Percentiles rank a stretch among this genome's conserved stretches.
phyloP scores from a whole-genome alignment of 306 rosid species.

The Prunus mume region DNA sequence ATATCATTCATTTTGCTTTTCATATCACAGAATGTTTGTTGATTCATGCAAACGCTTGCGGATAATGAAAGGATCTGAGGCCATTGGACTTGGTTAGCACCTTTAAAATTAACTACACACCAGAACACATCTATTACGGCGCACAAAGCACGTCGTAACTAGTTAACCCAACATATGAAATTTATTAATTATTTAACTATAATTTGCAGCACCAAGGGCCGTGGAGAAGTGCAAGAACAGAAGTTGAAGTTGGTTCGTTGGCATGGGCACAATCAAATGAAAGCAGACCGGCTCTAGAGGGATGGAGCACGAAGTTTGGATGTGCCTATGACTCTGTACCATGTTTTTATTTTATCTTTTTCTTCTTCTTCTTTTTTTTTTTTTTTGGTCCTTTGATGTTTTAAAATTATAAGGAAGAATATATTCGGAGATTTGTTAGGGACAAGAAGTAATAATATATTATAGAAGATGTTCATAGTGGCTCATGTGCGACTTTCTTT shows the following conservation, averaged over 20 bases:
- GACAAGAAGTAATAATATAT: constrained; percentile 36
- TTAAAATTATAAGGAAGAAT: constrained; percentile 41
- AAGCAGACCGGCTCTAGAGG: constrained; percentile 38
- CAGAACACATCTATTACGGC: no score
- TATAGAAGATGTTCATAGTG: constrained; percentile 62
- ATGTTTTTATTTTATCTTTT: constrained; percentile 21
- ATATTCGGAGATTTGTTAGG: constrained; percentile 48
- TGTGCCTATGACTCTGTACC: constrained; percentile 40
- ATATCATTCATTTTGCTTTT: neutral
- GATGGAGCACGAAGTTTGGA: constrained; percentile 44
- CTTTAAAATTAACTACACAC: neutral
- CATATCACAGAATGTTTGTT: constrained; percentile 60
- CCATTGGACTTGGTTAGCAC: constrained; percentile 71
- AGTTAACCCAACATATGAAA: no score
- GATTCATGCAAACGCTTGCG: constrained; percentile 73
- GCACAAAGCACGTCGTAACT: no score
- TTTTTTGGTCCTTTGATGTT: constrained; percentile 20
- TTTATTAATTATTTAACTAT: neutral
- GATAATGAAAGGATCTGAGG: constrained; percentile 86
- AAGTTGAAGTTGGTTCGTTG: constrained; percentile 33
- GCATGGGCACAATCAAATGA: constrained; percentile 25
- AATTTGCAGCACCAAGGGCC: constrained; percentile 74
- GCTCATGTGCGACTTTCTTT: constrained; percentile 16
- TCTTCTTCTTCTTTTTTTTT: no score
- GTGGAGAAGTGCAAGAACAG: constrained; percentile 83